Evolutionary conservation across 352 stramenopile genomes (phyloP), one percentile per base, ranked within the genome.

Genomic region (Globisporangium cystogenes): DNA sequence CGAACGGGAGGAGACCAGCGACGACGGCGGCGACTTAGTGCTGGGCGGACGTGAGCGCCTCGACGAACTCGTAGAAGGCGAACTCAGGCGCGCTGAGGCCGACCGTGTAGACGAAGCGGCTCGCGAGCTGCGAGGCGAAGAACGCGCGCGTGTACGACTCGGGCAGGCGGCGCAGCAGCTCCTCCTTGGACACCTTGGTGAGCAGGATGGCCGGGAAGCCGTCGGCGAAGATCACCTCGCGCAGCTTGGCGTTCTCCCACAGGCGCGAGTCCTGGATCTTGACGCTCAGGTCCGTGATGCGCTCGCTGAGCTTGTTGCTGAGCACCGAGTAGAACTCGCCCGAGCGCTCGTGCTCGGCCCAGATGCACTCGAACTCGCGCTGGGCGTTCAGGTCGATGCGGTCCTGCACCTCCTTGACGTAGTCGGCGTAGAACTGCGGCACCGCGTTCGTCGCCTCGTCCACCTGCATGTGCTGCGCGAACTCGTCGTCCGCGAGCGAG

Each of bases 51-150:
- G 53, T 75, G 50, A 92, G 74, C 40, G 68, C 64, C 49, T 90
- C 58, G 26, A 91, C 80, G 50, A 91, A 93, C 68, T 93, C 82
- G 70, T 91, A 93, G 69, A 93, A 93, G 27, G 80, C 79, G 37
- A 91, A 93, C 62, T 93, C 82, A 10, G 78, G 81, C 10, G 76
- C 76, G 48, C 67, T 72, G 29, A 91, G 64, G 10, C 80, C 80
- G 35, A 81, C 76, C 21, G 68, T 74, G 68, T 93, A 93, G 27
- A 93, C 80, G 67, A 91, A 91, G 51, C 79, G 80, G 47, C 75
- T 88, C 7, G 82, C 80, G 33, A 93, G 66, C 65, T 93, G 81
- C 55, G 78, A 91, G 20, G 78, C 80, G 47, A 93, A 93, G 51
- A 93, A 74, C 8, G 82, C 76, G 39, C 79, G 78, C 52, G 75